phyloP scores from a whole-genome alignment of 148 eudicot genomes.

The Chenopodium suecicum region DNA sequence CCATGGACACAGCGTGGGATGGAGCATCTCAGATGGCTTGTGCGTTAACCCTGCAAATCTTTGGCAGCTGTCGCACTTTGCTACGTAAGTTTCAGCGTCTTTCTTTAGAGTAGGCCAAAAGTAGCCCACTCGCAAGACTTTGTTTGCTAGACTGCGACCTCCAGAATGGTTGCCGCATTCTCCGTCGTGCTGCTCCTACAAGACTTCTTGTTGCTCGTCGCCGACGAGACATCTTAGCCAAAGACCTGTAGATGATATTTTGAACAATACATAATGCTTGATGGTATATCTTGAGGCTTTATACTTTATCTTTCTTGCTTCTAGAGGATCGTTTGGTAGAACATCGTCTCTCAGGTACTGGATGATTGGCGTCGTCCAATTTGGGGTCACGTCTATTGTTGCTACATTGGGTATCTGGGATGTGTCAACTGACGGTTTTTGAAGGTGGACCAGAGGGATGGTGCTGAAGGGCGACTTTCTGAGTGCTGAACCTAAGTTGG shows the following conservation, averaged over 20 bases:
- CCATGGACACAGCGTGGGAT: background rate
- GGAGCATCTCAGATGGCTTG: background rate
- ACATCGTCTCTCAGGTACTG: accelerated
- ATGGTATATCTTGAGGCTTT: no score
- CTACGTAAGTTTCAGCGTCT: no score
- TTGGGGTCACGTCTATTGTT: no score
- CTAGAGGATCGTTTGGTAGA: background rate
- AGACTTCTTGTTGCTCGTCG: background rate
- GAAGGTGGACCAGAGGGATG: background rate
- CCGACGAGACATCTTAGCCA: background rate
- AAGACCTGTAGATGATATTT: no score
- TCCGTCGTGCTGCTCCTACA: background rate
- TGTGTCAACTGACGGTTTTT: no score
- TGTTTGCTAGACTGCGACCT: no score
- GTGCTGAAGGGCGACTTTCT: background rate
- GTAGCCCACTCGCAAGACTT: no score
- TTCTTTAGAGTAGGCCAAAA: no score
- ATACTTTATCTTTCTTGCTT: background rate
- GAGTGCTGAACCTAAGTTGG: background rate
- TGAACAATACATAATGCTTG: no score
- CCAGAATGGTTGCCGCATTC: background rate
- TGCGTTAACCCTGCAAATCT: no score
- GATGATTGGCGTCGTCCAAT: background rate
- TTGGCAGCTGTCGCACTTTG: background rate
- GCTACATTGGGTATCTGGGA: no score